Evolutionary conservation across 2,329 filamentous ascomycete genomes (phyloP), one percentile per base, ranked within the genome.

Genomic region (Trichoderma sp.): DNA sequence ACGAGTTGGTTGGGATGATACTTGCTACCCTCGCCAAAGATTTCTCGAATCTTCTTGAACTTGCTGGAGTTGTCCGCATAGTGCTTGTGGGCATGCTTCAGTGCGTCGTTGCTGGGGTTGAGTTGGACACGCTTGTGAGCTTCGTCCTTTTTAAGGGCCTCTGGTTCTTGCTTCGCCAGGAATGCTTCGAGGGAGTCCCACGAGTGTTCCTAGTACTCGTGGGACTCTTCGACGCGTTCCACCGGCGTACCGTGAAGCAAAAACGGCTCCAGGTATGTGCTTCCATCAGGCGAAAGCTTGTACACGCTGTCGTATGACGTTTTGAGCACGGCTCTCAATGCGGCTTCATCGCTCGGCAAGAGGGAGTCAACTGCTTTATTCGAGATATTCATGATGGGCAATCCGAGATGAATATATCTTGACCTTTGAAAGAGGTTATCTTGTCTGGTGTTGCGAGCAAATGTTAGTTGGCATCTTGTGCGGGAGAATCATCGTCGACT

Each of bases 1-100:
- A 81, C 75, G 0, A 83, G 68, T 53, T 82, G 81, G 55, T 83
- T 83, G 0, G 81, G 82, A 55, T 83, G 82, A 12, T 81, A 79
- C 0, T 53, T 50, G 3, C 76, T 74, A 1, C 73, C 65, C 0
- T 71, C 66, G 0, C 79, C 78, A 63, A 83, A 83, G 3, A 82
- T 78, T 26, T 81, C 75, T 4, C 78, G 74, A 26, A 81, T 80
- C 43, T 80, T 81, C 4, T 74, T 74, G 20, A 79, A 79, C 57
- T 79, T 82, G 47, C 76, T 78, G 23, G 80, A 77, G 7, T 79
- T 81, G 58, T 81, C 78, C 11, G 73, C 70, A 43, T 78, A 77
- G 0, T 75, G 57, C 63, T 81, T 80, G 34, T 72, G 34, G 4
- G 61, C 68, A 4, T 71, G 68, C 3, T 58, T 57, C 26, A 76